phyloP scores from a whole-genome alignment of 139 green algal genomes.

The Chlamydomonas asymmetrica region DNA sequence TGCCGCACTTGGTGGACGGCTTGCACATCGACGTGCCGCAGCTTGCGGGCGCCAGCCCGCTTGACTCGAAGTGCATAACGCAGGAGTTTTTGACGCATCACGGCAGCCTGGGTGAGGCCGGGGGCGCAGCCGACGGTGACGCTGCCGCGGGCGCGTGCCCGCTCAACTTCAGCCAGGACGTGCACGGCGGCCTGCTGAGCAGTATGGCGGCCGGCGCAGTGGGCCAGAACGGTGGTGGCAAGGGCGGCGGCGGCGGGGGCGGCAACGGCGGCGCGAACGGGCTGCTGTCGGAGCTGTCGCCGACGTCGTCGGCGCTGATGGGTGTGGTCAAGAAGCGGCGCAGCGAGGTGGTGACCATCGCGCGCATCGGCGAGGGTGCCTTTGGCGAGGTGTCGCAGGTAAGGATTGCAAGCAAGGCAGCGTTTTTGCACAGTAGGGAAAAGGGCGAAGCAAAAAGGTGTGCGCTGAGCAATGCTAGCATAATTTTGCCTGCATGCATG shows the following conservation, averaged over 20 bases:
- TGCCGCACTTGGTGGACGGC: no score
- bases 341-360: constrained; percentile 56
- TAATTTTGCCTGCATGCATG: no score
- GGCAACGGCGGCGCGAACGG: background rate
- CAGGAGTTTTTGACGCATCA: constrained; percentile 34
- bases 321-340: constrained; percentile 43
- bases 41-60: constrained; percentile 2
- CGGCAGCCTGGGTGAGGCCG: background rate
- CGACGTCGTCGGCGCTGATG: constrained; percentile 14
- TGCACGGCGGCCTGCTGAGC: background rate
- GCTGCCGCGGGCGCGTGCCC: no score
- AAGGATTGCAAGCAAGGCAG: no score
- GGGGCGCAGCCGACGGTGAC: no score
- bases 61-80: constrained; percentile 28
- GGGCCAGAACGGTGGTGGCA: background rate
- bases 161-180: no score
- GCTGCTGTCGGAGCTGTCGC: background rate
- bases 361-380: constrained; percentile 76
- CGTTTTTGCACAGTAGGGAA: no score
- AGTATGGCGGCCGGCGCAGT: background rate
- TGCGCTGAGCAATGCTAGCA: no score
- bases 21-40: no score
- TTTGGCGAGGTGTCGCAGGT: constrained; percentile 89
- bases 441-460: no score
- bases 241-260: background rate